phyloP scores from a whole-genome alignment of 2,329 filamentous ascomycete genomes.

The Chaetoscypha palmicola region DNA sequence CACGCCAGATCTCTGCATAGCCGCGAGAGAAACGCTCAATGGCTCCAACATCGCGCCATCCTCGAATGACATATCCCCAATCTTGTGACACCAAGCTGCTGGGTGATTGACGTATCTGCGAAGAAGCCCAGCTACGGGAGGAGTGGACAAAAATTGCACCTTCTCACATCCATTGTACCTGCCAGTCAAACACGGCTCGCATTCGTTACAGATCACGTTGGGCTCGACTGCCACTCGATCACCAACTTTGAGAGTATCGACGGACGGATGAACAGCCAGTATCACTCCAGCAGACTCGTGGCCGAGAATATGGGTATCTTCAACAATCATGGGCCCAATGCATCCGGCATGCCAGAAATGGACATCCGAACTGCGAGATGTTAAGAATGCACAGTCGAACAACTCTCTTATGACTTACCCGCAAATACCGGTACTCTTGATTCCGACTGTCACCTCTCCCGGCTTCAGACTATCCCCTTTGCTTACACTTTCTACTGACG shows the following conservation, averaged over 20 bases:
- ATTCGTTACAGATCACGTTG: conserved; percentile 84
- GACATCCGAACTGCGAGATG: conserved; percentile 66
- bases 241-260: conserved; percentile 70
- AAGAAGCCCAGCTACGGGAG: conserved; percentile 78
- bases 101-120: conserved; percentile 93
- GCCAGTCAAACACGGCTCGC: conserved; percentile 85
- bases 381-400: conserved; percentile 7
- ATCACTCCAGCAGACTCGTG: conserved; percentile 87
- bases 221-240: conserved; percentile 93
- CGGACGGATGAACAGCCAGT: conserved; percentile 73
- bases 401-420: conserved; percentile 48
- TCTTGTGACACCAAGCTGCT: conserved; percentile 92
- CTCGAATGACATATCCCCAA: conserved; percentile 85
- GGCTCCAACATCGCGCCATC: conserved; percentile 88
- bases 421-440: conserved; percentile 95
- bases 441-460: conserved; percentile 80
- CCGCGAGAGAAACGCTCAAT: conserved; percentile 79
- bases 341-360: conserved; percentile 96
- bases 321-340: conserved; percentile 94
- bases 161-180: conserved; percentile 91
- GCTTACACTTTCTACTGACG: conserved; percentile 67
- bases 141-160: conserved; percentile 83
- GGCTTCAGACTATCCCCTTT: conserved; percentile 61
- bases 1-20: conserved; percentile 75
- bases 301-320: conserved; percentile 81